Evolutionary conservation across 169 alveolate species (phyloP), one percentile per base, ranked within the genome.

Genomic region (Cryptosporidium meleagridis): DNA sequence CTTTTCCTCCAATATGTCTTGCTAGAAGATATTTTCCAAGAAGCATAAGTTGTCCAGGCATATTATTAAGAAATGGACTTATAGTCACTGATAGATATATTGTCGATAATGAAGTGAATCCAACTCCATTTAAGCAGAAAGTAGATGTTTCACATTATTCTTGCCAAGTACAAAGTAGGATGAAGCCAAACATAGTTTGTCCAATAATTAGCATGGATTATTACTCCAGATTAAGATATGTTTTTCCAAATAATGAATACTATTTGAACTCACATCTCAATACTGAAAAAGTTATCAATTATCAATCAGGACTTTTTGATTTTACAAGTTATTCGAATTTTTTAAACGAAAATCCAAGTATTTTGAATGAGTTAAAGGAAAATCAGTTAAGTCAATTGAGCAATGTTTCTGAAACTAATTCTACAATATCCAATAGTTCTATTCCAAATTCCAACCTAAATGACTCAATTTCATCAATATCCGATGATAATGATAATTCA

Each of bases 61-160:
- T 26, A 39, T 41, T 80, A 16, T 29, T 80, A 26, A 80, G 89
- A 80, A 80, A 59, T 29, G 75, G 75, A 41, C 48, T 80, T 8
- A 61, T 80, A 23, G 89, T 80, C 0, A 65, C 37, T 29, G 89
- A 80, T 41, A 59, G 80, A 62, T 62, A 58, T n/a, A 62, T 80
- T 18, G 75, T 80, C 39, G 80, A 80, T 8, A 35, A 35, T 0
- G 89, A 80, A 45, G 14, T 80, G 29, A 80, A 80, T 62, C 89
- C 80, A 37, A 80, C 75, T 26, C 89, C 89, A n/a, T 80, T 80
- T 44, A 59, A 80, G 18, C 89, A 80, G 55, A 12, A 62, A 62
- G 0, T 80, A 3, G 65, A 80, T 44, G 35, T 80, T 10, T 61
- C 80, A 7, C 41, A 80, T 39, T 80, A 80, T 37, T 45, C 80